A percentile compares a stretch with the other conserved stretches of the same genome.
Conservation (phyloP, 208 protist genomes). For the Leishmania amazonensis region DNA sequence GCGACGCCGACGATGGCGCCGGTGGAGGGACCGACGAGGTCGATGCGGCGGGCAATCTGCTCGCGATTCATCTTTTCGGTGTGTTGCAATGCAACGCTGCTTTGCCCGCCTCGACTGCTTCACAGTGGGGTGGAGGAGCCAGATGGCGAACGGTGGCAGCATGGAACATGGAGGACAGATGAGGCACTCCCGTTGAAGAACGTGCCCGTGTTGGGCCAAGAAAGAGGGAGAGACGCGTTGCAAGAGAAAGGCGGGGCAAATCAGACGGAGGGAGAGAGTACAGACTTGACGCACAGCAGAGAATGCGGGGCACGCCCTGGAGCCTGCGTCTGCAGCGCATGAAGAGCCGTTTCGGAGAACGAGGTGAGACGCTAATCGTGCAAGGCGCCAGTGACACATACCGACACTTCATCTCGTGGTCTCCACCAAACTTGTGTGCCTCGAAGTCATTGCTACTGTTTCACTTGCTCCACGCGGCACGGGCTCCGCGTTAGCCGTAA, state of each 20-base stretch:
- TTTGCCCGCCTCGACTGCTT: neutral
- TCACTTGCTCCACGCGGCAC: neutral
- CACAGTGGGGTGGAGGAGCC: neutral
- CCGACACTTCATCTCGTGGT: neutral
- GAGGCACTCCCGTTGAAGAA: neutral
- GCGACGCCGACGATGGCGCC: conserved; percentile 84
- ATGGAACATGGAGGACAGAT: neutral
- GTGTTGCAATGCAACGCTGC: neutral
- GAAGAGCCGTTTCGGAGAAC: neutral
- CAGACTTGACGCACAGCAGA: neutral
- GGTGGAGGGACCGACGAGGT: conserved; percentile 70
- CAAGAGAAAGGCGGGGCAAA: neutral
- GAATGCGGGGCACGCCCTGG: neutral
- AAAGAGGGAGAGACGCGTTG: neutral
- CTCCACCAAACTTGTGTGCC: neutral
- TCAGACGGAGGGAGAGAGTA: neutral
- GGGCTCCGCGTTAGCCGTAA: neutral
- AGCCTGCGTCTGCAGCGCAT: neutral
- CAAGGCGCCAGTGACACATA: neutral
- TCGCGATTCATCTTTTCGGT: conserved; percentile 56
- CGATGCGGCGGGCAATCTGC: conserved; percentile 59
- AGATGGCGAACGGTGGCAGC: neutral
- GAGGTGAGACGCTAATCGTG: neutral
- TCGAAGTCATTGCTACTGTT: neutral
- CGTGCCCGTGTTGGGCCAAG: neutral